These are phyloP conservation scores for Fraxinus xanthoxyloides DNA, from an alignment of 305 asterid genomes.

Conservation along the genomic window DNA sequence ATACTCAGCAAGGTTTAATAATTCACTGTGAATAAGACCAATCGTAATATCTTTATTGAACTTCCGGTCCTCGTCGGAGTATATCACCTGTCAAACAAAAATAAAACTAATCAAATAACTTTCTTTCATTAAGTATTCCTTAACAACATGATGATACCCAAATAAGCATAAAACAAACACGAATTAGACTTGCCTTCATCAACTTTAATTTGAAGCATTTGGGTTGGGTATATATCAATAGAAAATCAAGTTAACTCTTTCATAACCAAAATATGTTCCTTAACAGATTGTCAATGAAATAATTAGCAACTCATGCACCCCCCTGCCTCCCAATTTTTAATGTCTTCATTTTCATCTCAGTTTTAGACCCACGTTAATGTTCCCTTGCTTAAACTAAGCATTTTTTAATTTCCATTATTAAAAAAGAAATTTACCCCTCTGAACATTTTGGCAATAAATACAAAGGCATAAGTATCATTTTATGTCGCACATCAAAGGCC, in stretches of 20 bases:
- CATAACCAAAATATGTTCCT: background rate
- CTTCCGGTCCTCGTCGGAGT: constrained; percentile 91
- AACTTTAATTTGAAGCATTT: background rate
- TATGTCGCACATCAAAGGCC: background rate
- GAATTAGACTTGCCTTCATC: background rate
- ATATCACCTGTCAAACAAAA: constrained; percentile 60
- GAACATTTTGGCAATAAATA: background rate
- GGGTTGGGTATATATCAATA: background rate
- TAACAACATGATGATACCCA: background rate
- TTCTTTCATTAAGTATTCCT: background rate
- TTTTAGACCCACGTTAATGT: background rate
- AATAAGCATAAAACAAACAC: background rate
- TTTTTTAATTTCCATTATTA: background rate
- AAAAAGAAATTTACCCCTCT: background rate
- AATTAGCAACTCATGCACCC: background rate
- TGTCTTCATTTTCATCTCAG: background rate
- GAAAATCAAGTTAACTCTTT: constrained; percentile 62
- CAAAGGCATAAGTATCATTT: background rate
- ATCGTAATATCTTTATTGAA: constrained; percentile 83
- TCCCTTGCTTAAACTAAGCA: background rate
- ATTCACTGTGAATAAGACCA: constrained; percentile 82
- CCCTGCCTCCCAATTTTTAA: background rate
- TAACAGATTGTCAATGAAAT: background rate
- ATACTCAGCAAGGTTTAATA: constrained; percentile 88
- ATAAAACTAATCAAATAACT: constrained; percentile 1